Percentiles rank a stretch among this genome's conserved stretches.
Conservation (phyloP, 495 filamentous ascomycete genomes). For the Talaromyces thailandensis region DNA sequence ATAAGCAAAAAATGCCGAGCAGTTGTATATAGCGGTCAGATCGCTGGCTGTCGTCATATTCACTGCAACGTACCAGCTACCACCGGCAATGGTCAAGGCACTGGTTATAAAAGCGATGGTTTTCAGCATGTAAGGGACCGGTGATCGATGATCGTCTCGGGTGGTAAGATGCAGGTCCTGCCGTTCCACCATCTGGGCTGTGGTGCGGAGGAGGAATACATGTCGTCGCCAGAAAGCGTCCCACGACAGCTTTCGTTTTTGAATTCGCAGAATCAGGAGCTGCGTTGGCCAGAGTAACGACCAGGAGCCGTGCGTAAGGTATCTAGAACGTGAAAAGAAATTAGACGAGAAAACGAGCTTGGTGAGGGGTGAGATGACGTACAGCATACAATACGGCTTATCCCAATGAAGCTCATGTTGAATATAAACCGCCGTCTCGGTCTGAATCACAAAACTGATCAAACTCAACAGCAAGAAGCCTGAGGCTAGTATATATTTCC, state of each 20-base stretch:
- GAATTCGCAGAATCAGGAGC: conserved; percentile 67
- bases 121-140: conserved; percentile 63
- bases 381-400: conserved; percentile 98
- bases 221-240: conserved; percentile 81
- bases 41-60: conserved; percentile 86
- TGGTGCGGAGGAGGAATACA: conserved; percentile 60
- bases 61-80: conserved; percentile 94
- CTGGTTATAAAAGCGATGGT: conserved; percentile 75
- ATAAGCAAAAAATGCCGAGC: conserved; percentile 97
- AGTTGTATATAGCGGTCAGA: conserved; percentile 97
- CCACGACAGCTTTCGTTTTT: conserved; percentile 68
- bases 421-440: conserved; percentile 89
- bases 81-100: conserved; percentile 82
- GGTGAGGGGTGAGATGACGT: conserved; percentile 22
- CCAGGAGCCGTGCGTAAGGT: conserved; percentile 94
- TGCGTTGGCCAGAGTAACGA: conserved; percentile 76
- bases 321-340: conserved; percentile 33
- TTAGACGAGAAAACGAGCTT: not conserved
- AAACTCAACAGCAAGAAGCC: conserved; percentile 75
- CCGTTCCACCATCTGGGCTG: conserved; percentile 76
- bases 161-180: conserved; percentile 50
- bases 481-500: conserved; percentile 77
- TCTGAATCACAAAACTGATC: conserved; percentile 79
- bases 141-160: conserved; percentile 41
- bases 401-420: conserved; percentile 84